phyloP scores from a whole-genome alignment of 441 rosid genomes.

The Daphne laureola region DNA sequence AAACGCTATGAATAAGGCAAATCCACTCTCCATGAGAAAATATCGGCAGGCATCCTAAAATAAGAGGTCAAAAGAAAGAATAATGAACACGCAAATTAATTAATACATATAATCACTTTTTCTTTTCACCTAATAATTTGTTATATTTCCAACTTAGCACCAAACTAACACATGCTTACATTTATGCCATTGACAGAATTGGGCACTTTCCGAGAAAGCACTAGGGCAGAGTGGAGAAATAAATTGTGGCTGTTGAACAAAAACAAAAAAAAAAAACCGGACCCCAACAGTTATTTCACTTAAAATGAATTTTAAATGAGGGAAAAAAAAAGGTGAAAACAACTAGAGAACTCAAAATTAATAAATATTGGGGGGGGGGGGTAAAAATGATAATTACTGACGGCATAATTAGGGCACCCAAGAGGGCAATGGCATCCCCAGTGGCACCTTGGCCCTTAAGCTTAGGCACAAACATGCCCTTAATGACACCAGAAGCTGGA shows the following conservation, averaged over 20 bases:
- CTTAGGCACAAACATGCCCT: slow-evolving; percentile 2
- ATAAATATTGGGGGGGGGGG: too few relatives aligned
- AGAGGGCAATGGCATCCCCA: slow-evolving; percentile 4
- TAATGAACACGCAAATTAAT: too few relatives aligned
- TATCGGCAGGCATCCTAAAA: background rate
- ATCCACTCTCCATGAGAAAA: slow-evolving; percentile 3
- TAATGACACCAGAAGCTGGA: background rate
- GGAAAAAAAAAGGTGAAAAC: too few relatives aligned
- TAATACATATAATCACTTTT: background rate
- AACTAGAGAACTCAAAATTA: too few relatives aligned
- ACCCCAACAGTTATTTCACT: too few relatives aligned
- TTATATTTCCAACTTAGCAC: background rate
- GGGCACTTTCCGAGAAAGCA: slow-evolving; percentile 2
- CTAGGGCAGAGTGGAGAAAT: slow-evolving; percentile 5
- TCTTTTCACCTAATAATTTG: background rate
- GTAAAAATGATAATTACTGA: too few relatives aligned
- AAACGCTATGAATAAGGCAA: background rate
- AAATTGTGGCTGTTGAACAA: background rate
- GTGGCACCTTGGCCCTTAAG: background rate
- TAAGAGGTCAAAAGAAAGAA: too few relatives aligned
- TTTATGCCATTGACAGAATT: background rate
- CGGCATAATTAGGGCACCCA: slow-evolving; percentile 6
- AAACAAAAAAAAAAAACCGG: too few relatives aligned
- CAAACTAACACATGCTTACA: background rate
- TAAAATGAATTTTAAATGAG: too few relatives aligned